These are phyloP conservation scores for Phyllostachys edulis DNA, from an alignment of 176 grass and related monocot species.

Conservation along the genomic window DNA sequence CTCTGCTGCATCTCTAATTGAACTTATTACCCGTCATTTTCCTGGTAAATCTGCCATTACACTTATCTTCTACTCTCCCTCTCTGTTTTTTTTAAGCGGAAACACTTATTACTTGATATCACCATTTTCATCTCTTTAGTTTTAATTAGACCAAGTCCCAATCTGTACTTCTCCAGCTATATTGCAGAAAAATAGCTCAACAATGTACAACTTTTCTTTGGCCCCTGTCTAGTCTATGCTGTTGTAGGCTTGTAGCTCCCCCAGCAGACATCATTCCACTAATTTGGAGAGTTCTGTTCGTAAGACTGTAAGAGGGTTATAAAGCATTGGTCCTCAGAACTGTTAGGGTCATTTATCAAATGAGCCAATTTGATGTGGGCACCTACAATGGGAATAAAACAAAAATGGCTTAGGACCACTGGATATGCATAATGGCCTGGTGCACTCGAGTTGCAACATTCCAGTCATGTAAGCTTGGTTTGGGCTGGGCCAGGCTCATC, in stretches of 20 bases:
- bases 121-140: not conserved
- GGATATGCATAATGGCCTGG: slow-evolving; percentile 10
- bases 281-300: not conserved
- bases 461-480: not conserved
- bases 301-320: not conserved
- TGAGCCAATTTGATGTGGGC: slow-evolving; percentile 1
- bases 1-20: slow-evolving; percentile 72
- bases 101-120: not conserved
- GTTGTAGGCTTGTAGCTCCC: not conserved
- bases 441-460: not conserved
- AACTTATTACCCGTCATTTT: slow-evolving; percentile 81
- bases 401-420: slow-evolving; percentile 14
- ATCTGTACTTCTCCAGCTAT: not conserved
- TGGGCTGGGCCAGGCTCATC: not conserved
- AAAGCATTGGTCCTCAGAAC: not conserved
- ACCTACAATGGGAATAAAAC: not conserved
- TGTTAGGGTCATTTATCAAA: slow-evolving; percentile 23
- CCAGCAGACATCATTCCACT: not conserved
- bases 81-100: too few species aligned
- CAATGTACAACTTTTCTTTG: not conserved
- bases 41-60: slow-evolving; percentile 50
- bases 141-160: not conserved
- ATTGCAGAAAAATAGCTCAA: not conserved
- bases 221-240: not conserved
- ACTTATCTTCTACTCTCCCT: not conserved